phyloP scores from a whole-genome alignment of 1,284 basidiomycete species.

The Trametes polyzona region DNA sequence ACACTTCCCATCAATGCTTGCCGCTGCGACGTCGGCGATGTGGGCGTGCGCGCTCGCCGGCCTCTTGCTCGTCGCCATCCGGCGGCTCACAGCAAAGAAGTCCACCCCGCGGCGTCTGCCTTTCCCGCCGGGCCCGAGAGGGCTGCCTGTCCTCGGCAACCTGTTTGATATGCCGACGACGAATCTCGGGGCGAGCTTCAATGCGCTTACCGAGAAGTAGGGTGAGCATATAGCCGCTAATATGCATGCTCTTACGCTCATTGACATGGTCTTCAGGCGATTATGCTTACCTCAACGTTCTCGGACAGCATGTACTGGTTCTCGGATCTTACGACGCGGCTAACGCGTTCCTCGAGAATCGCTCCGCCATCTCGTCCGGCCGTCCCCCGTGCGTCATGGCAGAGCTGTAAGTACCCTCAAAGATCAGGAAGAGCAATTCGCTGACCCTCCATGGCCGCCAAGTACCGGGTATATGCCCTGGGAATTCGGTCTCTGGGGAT shows the following conservation, averaged over 20 bases:
- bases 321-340: constrained; percentile 26
- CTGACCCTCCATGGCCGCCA: too few species aligned
- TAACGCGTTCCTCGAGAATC: constrained; percentile 22
- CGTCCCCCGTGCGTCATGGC: constrained; percentile 9
- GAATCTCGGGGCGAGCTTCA: constrained; percentile 12
- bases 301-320: constrained; percentile 21
- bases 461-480: too few species aligned
- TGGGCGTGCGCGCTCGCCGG: background rate
- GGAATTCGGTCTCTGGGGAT: constrained; percentile 13
- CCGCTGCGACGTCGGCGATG: background rate
- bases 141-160: constrained; percentile 25
- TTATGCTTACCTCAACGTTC: constrained; percentile 17
- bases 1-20: too few species aligned
- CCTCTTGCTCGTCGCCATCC: background rate
- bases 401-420: constrained; percentile 13
- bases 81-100: background rate
- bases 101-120: background rate
- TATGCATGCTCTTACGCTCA: background rate
- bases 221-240: constrained; percentile 10
- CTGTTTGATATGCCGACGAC: constrained; percentile 21
- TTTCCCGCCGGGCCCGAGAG: constrained; percentile 18
- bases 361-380: constrained; percentile 21
- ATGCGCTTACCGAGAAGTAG: constrained; percentile 18
- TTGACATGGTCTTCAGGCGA: constrained; percentile 7
- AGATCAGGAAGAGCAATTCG: background rate